Evolutionary conservation across 139 green algal species (phyloP).

Genomic region (Ettlia oleoabundans): DNA sequence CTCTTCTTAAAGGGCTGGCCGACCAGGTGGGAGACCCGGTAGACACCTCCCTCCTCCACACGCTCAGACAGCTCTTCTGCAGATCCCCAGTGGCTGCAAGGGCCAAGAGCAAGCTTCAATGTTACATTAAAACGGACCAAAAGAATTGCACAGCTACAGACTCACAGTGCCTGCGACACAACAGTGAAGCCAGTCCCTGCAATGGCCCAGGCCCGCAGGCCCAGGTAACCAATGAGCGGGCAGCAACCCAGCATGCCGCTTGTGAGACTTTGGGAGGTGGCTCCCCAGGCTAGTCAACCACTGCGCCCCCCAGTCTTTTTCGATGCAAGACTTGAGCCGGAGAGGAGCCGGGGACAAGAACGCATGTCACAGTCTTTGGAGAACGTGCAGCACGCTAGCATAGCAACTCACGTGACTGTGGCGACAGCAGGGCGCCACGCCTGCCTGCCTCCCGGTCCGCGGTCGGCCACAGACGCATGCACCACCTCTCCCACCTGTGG

Average conservation of each 20-base stretch:
- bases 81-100: slow-evolving; percentile 7
- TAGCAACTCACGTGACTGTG: slow-evolving; percentile 14
- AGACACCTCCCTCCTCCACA: neutral
- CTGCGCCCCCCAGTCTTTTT: no score
- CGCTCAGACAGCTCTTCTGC: neutral
- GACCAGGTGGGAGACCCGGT: slow-evolving; percentile 1
- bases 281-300: no score
- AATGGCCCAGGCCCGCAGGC: no score
- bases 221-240: neutral
- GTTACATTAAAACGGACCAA: no score
- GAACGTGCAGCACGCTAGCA: neutral
- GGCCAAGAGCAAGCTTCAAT: no score
- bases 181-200: no score
- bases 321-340: no score
- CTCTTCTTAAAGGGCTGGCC: neutral
- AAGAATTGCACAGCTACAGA: neutral
- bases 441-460: neutral
- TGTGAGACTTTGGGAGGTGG: neutral
- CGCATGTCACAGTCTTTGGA: neutral
- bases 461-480: neutral
- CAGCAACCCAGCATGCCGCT: neutral
- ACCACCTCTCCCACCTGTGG: slow-evolving; percentile 25
- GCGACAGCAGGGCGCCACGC: neutral
- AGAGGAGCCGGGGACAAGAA: no score
- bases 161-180: neutral